Conservation (phyloP, 2,329 filamentous ascomycete genomes). For the Cytospora paraplurivora region DNA sequence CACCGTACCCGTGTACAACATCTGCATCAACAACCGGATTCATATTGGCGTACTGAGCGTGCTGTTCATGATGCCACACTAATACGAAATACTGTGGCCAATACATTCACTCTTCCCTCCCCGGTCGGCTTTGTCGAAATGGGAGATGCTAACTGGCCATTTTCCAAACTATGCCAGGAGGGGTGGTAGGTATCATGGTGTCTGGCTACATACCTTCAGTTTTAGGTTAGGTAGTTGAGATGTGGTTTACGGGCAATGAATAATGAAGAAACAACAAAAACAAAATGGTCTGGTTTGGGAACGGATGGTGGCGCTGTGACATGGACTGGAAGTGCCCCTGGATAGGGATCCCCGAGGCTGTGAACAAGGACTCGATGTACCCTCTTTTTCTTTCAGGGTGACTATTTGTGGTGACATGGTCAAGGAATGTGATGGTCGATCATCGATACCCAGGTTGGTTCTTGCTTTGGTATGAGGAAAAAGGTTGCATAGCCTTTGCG, state of each 20-base stretch:
- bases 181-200: conserved; percentile 15
- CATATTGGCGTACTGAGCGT: conserved; percentile 20
- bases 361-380: not conserved
- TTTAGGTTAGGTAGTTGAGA: conserved; percentile 10
- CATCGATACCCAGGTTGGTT: not conserved
- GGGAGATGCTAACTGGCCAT: conserved; percentile 26
- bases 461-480: not conserved
- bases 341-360: not conserved
- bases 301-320: conserved; percentile 12
- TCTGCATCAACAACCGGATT: conserved; percentile 18
- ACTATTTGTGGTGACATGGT: not conserved
- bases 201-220: conserved; percentile 7
- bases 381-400: not conserved
- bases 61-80: conserved; percentile 9
- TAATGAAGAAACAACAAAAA: conserved; percentile 12
- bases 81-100: conserved; percentile 10
- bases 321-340: conserved; percentile 9
- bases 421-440: not conserved
- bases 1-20: conserved; percentile 19
- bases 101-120: conserved; percentile 10
- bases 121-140: conserved; percentile 20
- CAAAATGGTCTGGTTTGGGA: conserved; percentile 11
- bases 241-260: conserved; percentile 13
- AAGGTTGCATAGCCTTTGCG: conserved; percentile 7
- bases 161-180: conserved; percentile 24